Evolutionary conservation across 805 yeast genomes (phyloP).

Genomic region (Zygoascus ofunaensis): DNA sequence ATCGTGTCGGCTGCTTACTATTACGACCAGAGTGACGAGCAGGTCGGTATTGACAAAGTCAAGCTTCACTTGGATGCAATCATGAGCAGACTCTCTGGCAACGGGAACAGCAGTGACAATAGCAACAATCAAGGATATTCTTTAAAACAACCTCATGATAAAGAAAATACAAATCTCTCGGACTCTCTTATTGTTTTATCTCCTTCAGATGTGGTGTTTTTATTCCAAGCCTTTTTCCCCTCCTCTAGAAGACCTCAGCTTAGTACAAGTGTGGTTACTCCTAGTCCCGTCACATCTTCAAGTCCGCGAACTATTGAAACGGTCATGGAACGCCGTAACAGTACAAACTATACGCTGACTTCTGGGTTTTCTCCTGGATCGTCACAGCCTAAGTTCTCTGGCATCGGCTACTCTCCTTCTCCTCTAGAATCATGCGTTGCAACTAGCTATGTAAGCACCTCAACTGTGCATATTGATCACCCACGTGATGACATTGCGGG

Average conservation of each 20-base stretch:
- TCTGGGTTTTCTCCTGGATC: background rate
- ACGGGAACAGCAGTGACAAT: background rate
- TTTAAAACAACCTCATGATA: background rate
- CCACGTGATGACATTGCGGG: background rate
- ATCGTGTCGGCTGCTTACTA: conserved; percentile 10
- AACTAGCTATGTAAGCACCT: conserved; percentile 1
- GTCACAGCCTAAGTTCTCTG: background rate
- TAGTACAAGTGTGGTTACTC: background rate
- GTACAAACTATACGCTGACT: background rate
- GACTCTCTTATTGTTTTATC: conserved; percentile 22
- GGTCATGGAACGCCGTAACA: background rate
- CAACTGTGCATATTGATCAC: background rate
- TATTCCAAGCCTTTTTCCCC: conserved; percentile 23
- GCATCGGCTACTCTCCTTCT: background rate
- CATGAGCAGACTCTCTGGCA: conserved; percentile 5
- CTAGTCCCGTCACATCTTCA: too few species aligned
- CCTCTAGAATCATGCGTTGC: background rate
- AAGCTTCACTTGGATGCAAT: conserved; percentile 10
- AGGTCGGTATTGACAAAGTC: conserved; percentile 3
- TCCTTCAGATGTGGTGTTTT: conserved; percentile 24
- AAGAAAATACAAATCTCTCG: conserved; percentile 6
- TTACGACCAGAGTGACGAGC: conserved; percentile 7
- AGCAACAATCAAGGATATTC: background rate
- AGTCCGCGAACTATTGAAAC: conserved; percentile 1
- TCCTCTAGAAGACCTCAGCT: background rate